Percentiles rank a stretch among this genome's conserved stretches.
Conservation (phyloP, 2,329 filamentous ascomycete species). For the Albifimbria verrucaria region DNA sequence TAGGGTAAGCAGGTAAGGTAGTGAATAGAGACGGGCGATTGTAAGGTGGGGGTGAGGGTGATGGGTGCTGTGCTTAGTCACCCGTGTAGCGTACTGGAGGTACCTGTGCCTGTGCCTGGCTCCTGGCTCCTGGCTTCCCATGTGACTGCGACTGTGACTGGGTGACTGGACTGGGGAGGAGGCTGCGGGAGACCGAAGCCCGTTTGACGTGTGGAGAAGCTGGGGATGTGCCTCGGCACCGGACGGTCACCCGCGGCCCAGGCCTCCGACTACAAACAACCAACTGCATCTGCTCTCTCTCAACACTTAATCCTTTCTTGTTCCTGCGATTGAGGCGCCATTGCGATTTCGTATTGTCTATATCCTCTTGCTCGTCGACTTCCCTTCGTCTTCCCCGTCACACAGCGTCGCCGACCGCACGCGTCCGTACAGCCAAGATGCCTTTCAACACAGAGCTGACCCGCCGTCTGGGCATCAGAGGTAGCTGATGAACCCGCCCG, state of each 20-base stretch:
- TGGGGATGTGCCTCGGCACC: not conserved
- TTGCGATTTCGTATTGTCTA: not conserved
- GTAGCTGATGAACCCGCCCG: slow-evolving; percentile 19
- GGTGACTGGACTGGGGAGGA: not conserved
- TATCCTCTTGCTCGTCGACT: not conserved
- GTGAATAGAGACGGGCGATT: too few species aligned
- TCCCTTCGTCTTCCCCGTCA: not conserved
- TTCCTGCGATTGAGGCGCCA: too few species aligned
- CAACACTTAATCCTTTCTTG: too few species aligned
- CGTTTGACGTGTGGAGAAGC: not conserved
- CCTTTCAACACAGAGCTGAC: slow-evolving; percentile 57
- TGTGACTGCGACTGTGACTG: too few species aligned
- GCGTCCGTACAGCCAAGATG: slow-evolving; percentile 36
- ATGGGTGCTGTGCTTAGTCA: too few species aligned
- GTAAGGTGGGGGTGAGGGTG: too few species aligned
- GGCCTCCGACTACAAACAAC: not conserved
- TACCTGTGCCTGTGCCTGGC: too few species aligned
- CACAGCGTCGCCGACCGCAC: not conserved
- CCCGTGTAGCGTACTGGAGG: too few species aligned
- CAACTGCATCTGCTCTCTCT: not conserved
- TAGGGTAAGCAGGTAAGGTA: too few species aligned
- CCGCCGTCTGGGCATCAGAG: slow-evolving; percentile 53
- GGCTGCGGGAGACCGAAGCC: not conserved
- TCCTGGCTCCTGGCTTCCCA: not conserved
- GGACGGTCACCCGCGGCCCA: not conserved